Evolutionary conservation across 2,329 filamentous ascomycete genomes (phyloP).

Genomic region (Fusarium austroafricanum): DNA sequence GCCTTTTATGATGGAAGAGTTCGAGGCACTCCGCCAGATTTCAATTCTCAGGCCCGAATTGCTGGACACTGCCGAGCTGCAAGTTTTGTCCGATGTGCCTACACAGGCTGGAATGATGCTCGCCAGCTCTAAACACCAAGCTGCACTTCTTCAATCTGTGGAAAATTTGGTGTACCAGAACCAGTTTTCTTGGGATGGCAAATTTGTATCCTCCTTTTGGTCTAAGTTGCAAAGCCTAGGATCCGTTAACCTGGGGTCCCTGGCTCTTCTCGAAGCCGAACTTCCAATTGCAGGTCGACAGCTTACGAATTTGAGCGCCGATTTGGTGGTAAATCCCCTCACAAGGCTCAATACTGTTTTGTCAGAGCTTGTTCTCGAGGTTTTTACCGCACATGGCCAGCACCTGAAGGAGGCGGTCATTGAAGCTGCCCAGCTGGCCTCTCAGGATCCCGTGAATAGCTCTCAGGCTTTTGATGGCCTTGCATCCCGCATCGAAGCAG

Average conservation of each 20-base stretch:
- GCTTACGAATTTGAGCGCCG: slow-evolving; percentile 60
- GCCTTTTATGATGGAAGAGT: slow-evolving; percentile 66
- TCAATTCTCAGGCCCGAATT: slow-evolving; percentile 54
- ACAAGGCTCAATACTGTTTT: slow-evolving; percentile 62
- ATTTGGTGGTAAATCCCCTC: slow-evolving; percentile 64
- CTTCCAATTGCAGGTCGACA: slow-evolving; percentile 70
- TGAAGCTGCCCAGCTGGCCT: slow-evolving; percentile 43
- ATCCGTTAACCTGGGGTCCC: slow-evolving; percentile 67
- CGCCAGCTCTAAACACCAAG: slow-evolving; percentile 51
- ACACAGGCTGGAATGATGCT: slow-evolving; percentile 51
- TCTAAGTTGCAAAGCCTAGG: slow-evolving; percentile 63
- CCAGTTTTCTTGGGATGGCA: slow-evolving; percentile 56
- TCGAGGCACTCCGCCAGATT: slow-evolving; percentile 68
- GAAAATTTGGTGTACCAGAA: slow-evolving; percentile 59
- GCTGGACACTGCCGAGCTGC: slow-evolving; percentile 50
- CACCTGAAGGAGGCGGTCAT: slow-evolving; percentile 46
- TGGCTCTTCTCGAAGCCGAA: slow-evolving; percentile 74
- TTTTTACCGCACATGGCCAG: slow-evolving; percentile 55
- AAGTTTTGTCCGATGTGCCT: slow-evolving; percentile 60
- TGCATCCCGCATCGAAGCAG: slow-evolving; percentile 43
- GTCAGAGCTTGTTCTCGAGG: slow-evolving; percentile 57
- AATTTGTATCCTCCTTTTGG: slow-evolving; percentile 61
- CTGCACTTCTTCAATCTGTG: slow-evolving; percentile 59
- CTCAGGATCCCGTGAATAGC: slow-evolving; percentile 5
- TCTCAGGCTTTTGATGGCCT: slow-evolving; percentile 40